phyloP scores from a whole-genome alignment of 2,329 filamentous ascomycete species.

The Cucurbitaria berberidis region DNA sequence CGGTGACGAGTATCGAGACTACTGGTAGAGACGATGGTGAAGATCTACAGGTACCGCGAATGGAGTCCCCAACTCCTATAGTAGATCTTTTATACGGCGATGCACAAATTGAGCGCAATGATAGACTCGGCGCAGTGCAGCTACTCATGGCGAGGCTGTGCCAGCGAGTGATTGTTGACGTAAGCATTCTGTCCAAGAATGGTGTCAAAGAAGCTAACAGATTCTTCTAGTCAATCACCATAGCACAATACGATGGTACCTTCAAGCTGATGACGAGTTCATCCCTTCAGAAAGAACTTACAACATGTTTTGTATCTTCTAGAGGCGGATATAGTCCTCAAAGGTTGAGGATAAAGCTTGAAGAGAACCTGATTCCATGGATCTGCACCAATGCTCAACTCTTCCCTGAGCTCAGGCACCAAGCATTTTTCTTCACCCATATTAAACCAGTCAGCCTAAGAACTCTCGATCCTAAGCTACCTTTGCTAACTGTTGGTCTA shows the following conservation, averaged over 20 bases:
- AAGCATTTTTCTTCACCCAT: constrained; percentile 18
- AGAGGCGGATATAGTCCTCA: not conserved
- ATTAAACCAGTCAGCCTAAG: constrained; percentile 15
- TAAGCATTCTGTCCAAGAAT: too few species aligned
- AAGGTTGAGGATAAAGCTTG: constrained; percentile 3
- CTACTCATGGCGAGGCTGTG: too few species aligned
- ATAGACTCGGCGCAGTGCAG: too few species aligned
- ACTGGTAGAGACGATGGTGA: not conserved
- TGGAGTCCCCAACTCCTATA: not conserved
- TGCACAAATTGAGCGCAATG: too few species aligned
- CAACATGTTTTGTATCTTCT: not conserved
- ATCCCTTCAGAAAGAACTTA: too few species aligned
- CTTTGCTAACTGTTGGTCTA: not conserved
- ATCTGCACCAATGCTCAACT: constrained; percentile 8
- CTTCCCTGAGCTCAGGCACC: constrained; percentile 6
- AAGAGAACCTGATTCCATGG: constrained; percentile 15
- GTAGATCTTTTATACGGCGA: too few species aligned
- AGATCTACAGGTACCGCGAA: not conserved
- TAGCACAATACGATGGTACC: too few species aligned
- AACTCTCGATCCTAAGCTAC: not conserved
- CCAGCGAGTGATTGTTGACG: too few species aligned
- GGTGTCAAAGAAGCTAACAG: too few species aligned
- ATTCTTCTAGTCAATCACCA: too few species aligned
- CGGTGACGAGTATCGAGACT: not conserved
- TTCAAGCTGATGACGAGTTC: too few species aligned